Conservation (phyloP, 768 basidiomycete genomes). For the Gymnopilus junonius region DNA sequence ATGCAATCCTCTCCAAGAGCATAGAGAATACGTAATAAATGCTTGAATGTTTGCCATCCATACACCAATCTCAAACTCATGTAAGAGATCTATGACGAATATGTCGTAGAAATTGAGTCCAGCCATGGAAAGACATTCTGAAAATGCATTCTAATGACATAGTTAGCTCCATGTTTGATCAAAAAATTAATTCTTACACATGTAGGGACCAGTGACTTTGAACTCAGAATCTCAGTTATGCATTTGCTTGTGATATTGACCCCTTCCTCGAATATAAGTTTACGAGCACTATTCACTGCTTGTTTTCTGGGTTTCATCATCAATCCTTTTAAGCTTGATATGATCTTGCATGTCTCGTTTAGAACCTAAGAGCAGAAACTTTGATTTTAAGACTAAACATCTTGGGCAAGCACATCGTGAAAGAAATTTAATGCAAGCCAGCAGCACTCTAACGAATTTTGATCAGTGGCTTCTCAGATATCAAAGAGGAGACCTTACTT, state of each 20-base stretch:
- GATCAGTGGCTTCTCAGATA: not conserved
- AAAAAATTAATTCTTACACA: conserved; percentile 19
- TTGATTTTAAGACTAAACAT: not conserved
- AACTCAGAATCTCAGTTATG: conserved; percentile 22
- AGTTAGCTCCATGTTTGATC: no score
- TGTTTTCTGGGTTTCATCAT: conserved; percentile 1
- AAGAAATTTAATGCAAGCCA: conserved; percentile 20
- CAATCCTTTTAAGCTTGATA: conserved; percentile 2
- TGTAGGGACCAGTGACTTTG: conserved; percentile 28
- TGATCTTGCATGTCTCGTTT: conserved; percentile 13
- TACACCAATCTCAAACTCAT: conserved; percentile 41
- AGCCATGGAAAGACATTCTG: conserved; percentile 5
- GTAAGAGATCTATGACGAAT: conserved; percentile 36
- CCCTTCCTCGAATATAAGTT: conserved; percentile 26
- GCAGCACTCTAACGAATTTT: conserved; percentile 23
- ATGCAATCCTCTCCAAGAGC: conserved; percentile 20
- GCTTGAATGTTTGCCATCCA: conserved; percentile 35
- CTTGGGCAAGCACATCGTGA: conserved; percentile 9
- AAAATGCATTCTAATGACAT: conserved; percentile 32
- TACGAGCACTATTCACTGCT: conserved; percentile 20
- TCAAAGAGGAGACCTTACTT: conserved; percentile 33
- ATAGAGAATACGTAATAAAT: conserved; percentile 34
- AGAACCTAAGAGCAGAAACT: conserved; percentile 27
- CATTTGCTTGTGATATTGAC: conserved; percentile 21
- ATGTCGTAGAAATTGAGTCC: conserved; percentile 29